Conservation (phyloP, 2,329 filamentous ascomycete species). For the Metarhizium anisopliae region DNA sequence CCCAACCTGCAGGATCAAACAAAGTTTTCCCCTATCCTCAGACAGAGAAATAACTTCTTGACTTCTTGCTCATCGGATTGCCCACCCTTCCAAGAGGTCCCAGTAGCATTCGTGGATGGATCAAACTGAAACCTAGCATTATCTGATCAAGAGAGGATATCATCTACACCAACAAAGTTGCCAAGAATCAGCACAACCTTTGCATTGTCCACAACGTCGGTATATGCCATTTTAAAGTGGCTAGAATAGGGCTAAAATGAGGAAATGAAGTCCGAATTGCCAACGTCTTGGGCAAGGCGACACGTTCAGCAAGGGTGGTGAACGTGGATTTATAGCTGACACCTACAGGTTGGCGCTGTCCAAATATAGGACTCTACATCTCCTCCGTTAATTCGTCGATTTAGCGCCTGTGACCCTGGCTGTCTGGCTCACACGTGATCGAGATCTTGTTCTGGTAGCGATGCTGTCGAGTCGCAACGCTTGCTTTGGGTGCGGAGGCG, state of each 20-base stretch:
- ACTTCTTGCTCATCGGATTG: neutral
- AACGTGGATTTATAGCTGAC: too few relatives aligned
- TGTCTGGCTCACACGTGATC: neutral
- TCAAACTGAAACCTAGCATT: neutral
- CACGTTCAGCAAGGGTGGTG: too few relatives aligned
- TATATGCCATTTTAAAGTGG: too few relatives aligned
- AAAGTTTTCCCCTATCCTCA: slow-evolving; percentile 6
- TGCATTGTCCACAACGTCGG: too few relatives aligned
- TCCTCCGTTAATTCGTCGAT: neutral
- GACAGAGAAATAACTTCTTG: slow-evolving; percentile 3
- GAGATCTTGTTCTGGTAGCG: neutral
- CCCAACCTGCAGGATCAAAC: slow-evolving; percentile 7
- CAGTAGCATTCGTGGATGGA: neutral
- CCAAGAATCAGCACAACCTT: neutral
- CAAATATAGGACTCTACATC: neutral
- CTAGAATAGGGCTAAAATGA: too few relatives aligned
- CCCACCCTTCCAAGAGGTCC: neutral
- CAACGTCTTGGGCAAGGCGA: too few relatives aligned
- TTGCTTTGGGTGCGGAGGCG: neutral
- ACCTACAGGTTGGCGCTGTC: too few relatives aligned
- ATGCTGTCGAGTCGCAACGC: neutral
- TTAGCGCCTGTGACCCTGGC: neutral
- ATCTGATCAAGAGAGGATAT: neutral
- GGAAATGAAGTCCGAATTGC: too few relatives aligned
- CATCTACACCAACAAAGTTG: slow-evolving; percentile 1